Conservation (phyloP, 106 monocot species). For the Gastrodia elata region DNA sequence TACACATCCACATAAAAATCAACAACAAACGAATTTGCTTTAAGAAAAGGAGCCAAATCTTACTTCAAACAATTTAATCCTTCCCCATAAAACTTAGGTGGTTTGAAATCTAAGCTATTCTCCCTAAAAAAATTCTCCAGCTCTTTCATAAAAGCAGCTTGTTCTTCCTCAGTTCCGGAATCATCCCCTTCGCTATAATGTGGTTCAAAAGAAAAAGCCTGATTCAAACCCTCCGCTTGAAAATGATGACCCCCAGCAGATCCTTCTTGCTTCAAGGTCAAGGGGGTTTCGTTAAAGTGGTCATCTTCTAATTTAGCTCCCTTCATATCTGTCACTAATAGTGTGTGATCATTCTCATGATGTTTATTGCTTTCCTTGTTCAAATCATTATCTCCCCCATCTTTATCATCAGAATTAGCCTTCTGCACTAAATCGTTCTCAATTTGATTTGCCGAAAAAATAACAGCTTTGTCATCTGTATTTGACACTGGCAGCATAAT, state of each 20-base stretch:
- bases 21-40: not conserved
- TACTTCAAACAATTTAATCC: conserved; percentile 95
- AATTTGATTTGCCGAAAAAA: not conserved
- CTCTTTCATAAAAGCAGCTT: conserved; percentile 81
- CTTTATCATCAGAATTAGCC: conserved; percentile 10
- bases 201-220: conserved; percentile 22
- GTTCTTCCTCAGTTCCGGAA: conserved; percentile 85
- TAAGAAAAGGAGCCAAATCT: conserved; percentile 11
- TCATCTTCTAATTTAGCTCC: conserved; percentile 16
- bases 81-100: conserved; percentile 93
- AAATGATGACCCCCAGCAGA: conserved; percentile 12
- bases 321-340: conserved; percentile 10
- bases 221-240: conserved; percentile 16
- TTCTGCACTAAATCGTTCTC: conserved; percentile 6
- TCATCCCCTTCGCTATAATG: conserved; percentile 63
- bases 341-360: conserved; percentile 14
- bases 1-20: not conserved
- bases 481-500: not conserved
- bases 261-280: conserved; percentile 29
- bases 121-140: conserved; percentile 79
- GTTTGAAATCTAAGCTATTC: conserved; percentile 78
- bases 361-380: not conserved
- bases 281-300: conserved; percentile 9
- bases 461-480: not conserved
- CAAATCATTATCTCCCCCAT: conserved; percentile 6